Percentiles rank a stretch among this genome's conserved stretches.
Evolutionary conservation across 306 rosid genomes (phyloP).

Genomic region (Macrotyloma uniflorum): DNA sequence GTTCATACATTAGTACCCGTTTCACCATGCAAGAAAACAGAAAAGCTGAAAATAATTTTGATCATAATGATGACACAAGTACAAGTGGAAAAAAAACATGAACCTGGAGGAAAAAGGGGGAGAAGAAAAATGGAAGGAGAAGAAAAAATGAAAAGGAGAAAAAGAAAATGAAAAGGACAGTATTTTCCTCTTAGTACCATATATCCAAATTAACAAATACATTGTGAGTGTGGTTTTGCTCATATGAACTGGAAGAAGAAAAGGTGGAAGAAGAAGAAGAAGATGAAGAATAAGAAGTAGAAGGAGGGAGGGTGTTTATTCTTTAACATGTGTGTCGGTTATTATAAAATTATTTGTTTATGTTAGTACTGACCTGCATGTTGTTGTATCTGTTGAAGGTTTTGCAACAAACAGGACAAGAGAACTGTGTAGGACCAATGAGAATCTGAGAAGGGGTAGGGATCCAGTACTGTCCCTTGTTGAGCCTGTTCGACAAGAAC

Average conservation of each 20-base stretch:
- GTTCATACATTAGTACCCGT: conserved; percentile 5
- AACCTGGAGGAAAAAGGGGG: neutral
- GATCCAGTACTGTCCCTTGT: conserved; percentile 95
- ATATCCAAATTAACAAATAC: conserved; percentile 32
- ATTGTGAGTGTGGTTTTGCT: neutral
- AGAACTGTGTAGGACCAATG: conserved; percentile 81
- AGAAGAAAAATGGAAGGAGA: neutral
- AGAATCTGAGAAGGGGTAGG: conserved; percentile 43
- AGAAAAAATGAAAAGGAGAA: neutral
- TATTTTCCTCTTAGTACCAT: conserved; percentile 28
- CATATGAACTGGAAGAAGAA: neutral
- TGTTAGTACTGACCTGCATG: conserved; percentile 49
- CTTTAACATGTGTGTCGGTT: neutral
- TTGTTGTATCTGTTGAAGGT: conserved; percentile 95
- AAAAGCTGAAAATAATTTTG: neutral
- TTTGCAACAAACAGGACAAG: conserved; percentile 91
- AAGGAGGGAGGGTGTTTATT: neutral
- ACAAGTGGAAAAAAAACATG: neutral
- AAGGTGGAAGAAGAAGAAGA: neutral
- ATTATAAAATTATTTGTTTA: neutral
- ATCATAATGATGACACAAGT: neutral
- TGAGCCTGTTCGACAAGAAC: conserved; percentile 51
- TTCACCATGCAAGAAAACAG: neutral
- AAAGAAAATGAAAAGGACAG: conserved; percentile 10
- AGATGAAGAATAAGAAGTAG: neutral